These are phyloP conservation scores for Globisporangium megalacanthum DNA, from an alignment of 352 stramenopile genomes.

Conservation along the genomic window DNA sequence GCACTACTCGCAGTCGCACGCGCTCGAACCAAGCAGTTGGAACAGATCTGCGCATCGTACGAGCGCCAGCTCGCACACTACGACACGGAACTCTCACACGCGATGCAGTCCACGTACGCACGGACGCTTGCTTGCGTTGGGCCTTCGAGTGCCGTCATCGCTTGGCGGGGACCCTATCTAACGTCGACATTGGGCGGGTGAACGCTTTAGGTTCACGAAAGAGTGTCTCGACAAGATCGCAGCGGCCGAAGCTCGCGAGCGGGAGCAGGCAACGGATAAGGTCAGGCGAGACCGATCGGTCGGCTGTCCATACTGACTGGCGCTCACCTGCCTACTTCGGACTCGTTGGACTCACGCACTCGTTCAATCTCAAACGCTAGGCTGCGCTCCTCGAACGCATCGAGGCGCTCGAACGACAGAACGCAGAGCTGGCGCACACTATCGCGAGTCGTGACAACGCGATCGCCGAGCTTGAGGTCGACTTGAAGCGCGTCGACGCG, in stretches of 20 bases:
- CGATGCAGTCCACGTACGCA: slow-evolving; percentile 35
- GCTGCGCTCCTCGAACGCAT: slow-evolving; percentile 19
- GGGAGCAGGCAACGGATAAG: slow-evolving; percentile 29
- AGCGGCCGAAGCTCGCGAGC: slow-evolving; percentile 24
- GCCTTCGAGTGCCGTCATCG: slow-evolving; percentile 5
- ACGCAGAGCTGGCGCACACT: slow-evolving; percentile 15
- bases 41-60: slow-evolving; percentile 33
- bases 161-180: not conserved
- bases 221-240: slow-evolving; percentile 38
- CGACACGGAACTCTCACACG: slow-evolving; percentile 42
- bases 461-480: slow-evolving; percentile 4
- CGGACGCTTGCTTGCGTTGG: not conserved
- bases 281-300: slow-evolving; percentile 5
- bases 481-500: slow-evolving; percentile 1
- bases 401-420: slow-evolving; percentile 21
- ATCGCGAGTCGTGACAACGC: slow-evolving; percentile 16
- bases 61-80: slow-evolving; percentile 44
- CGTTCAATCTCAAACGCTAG: slow-evolving; percentile 2
- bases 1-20: slow-evolving; percentile 35
- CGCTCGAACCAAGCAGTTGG: slow-evolving; percentile 35
- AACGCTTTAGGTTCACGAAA: slow-evolving; percentile 15
- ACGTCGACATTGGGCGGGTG: not conserved
- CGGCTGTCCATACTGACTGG: not conserved
- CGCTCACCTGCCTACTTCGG: not conserved
- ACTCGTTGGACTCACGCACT: not conserved